Conservation (phyloP, 345 rosid genomes). For the Salix caprea region DNA sequence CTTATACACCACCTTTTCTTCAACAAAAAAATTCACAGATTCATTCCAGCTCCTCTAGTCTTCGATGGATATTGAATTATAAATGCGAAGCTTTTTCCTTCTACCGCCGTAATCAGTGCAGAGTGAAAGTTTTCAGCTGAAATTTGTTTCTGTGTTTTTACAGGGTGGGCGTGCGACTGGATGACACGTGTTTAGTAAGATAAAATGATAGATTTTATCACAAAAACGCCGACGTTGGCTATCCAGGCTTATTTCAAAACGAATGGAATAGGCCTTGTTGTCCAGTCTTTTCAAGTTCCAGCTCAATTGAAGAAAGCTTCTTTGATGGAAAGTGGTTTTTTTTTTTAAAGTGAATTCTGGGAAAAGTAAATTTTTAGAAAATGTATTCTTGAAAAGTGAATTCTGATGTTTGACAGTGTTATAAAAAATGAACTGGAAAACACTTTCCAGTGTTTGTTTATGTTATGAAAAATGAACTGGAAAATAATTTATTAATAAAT, state of each 20-base stretch:
- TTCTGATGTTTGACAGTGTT: too few species aligned
- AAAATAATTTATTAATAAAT: too few species aligned
- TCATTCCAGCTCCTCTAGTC: slow-evolving; percentile 20
- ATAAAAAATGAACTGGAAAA: too few species aligned
- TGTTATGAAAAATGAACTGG: too few species aligned
- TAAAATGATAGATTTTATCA: background rate
- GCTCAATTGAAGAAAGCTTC: background rate
- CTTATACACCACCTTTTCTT: background rate
- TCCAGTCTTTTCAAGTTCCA: background rate
- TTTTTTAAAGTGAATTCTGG: too few species aligned
- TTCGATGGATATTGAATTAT: background rate
- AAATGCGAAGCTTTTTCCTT: background rate
- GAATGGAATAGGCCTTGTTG: background rate
- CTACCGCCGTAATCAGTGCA: background rate
- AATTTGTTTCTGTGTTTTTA: too few species aligned
- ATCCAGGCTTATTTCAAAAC: background rate
- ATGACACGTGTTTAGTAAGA: background rate
- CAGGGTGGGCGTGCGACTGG: background rate
- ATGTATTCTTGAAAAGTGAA: too few species aligned
- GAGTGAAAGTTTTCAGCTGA: too few species aligned
- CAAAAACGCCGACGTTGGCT: background rate
- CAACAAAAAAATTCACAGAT: slow-evolving; percentile 3
- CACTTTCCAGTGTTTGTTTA: too few species aligned
- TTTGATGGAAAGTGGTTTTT: too few species aligned
- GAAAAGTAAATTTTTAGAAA: too few species aligned